Evolutionary conservation across 1,284 basidiomycete species (phyloP).

Genomic region (Xerocomus nothofagi): DNA sequence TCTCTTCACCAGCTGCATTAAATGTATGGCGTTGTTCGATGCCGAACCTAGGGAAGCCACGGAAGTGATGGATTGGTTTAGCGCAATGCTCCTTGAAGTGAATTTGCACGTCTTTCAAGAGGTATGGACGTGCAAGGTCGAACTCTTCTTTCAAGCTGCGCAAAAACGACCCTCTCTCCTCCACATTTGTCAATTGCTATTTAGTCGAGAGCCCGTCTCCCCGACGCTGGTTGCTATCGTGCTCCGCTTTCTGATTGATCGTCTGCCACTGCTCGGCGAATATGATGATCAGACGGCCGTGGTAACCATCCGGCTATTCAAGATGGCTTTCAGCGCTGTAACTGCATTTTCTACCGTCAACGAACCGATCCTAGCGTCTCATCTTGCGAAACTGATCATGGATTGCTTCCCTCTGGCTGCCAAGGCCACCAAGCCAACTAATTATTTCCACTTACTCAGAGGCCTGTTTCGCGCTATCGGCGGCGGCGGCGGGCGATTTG

Average conservation of each 20-base stretch:
- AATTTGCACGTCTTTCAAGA: conserved; percentile 93
- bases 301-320: conserved; percentile 89
- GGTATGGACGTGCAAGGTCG: conserved; percentile 90
- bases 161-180: conserved; percentile 81
- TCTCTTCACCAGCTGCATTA: conserved; percentile 84
- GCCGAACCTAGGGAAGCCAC: conserved; percentile 81
- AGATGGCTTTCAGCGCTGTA: conserved; percentile 94
- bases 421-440: conserved; percentile 86
- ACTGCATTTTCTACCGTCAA: conserved; percentile 77
- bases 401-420: conserved; percentile 94
- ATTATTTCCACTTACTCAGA: conserved; percentile 94
- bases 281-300: conserved; percentile 81
- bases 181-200: conserved; percentile 86
- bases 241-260: conserved; percentile 83
- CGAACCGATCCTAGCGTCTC: conserved; percentile 90
- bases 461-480: conserved; percentile 97
- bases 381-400: conserved; percentile 95
- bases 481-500: conserved; percentile 90
- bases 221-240: conserved; percentile 93
- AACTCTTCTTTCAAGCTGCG: conserved; percentile 81
- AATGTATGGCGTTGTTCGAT: conserved; percentile 87
- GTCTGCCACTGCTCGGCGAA: conserved; percentile 84
- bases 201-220: conserved; percentile 81
- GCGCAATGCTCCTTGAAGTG: conserved; percentile 75
- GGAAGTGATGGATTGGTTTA: conserved; percentile 88